These are phyloP conservation scores for Quercus berberidifolia DNA, from an alignment of 306 rosid genomes.

Conservation along the genomic window DNA sequence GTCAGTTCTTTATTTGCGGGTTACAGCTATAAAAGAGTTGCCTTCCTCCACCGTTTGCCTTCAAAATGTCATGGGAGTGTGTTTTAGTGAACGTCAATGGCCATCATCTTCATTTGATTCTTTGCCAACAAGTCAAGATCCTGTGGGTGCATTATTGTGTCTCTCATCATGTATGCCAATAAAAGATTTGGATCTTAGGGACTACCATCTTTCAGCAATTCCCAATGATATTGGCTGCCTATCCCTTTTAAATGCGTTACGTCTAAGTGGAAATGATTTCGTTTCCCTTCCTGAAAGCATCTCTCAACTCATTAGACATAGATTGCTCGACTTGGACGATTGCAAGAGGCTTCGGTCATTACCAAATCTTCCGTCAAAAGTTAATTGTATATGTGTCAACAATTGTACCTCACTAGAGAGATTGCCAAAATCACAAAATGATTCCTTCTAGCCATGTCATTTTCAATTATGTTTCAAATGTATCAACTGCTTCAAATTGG, in stretches of 20 bases:
- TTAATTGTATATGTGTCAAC: fast-evolving
- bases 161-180: background rate
- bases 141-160: background rate
- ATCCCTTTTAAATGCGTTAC: background rate
- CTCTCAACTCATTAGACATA: background rate
- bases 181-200: background rate
- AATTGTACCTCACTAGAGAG: no score
- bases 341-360: background rate
- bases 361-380: background rate
- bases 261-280: background rate
- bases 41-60: background rate
- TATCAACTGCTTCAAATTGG: no score
- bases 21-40: background rate
- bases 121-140: no score
- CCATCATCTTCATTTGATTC: background rate
- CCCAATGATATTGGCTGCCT: background rate
- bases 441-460: no score
- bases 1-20: background rate
- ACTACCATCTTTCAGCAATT: background rate
- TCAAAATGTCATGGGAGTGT: background rate
- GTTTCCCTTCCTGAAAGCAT: background rate
- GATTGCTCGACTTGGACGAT: background rate
- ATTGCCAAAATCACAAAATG: no score
- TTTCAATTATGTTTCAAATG: no score
- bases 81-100: background rate